These are phyloP conservation scores for Panus rudis DNA, from an alignment of 768 basidiomycete species.

Conservation along the genomic window DNA sequence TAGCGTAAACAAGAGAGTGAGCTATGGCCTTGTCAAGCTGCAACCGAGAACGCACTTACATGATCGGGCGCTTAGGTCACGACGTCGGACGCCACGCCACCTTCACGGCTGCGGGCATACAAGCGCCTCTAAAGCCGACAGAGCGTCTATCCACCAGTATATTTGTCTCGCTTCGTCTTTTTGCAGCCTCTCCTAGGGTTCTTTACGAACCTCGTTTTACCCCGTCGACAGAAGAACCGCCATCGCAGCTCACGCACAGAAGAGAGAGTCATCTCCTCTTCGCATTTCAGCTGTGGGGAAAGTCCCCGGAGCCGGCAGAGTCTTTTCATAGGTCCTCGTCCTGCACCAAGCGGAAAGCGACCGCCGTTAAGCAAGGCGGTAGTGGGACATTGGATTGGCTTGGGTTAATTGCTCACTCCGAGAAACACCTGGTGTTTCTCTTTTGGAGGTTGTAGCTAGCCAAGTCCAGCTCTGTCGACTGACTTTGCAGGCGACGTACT, in stretches of 20 bases:
- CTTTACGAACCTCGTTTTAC: slow-evolving; percentile 9
- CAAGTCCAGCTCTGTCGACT: slow-evolving; percentile 22
- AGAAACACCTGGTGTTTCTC: too few species aligned
- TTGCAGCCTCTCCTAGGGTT: too few species aligned
- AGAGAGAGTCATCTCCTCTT: slow-evolving; percentile 35
- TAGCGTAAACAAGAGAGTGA: background rate
- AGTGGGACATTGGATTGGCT: too few species aligned
- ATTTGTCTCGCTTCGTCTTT: too few species aligned
- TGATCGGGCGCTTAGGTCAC: too few species aligned
- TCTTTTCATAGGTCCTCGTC: slow-evolving; percentile 41
- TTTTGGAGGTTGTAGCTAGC: slow-evolving; percentile 41
- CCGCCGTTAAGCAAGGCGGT: slow-evolving; percentile 68
- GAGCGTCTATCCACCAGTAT: too few species aligned
- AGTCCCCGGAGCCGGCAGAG: slow-evolving; percentile 91
- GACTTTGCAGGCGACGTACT: slow-evolving; percentile 15
- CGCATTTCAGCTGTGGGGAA: slow-evolving; percentile 73
- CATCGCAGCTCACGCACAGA: slow-evolving; percentile 77
- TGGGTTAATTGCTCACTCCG: slow-evolving; percentile 19
- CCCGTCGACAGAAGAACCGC: slow-evolving; percentile 75
- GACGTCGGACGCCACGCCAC: too few species aligned
- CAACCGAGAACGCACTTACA: too few species aligned
- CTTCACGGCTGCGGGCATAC: too few species aligned
- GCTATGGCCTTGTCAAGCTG: too few species aligned
- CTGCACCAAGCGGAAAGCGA: slow-evolving; percentile 50
- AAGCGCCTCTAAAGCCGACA: too few species aligned